Conservation (phyloP, 2,329 filamentous ascomycete genomes). For the Ophiostoma perfectum region DNA sequence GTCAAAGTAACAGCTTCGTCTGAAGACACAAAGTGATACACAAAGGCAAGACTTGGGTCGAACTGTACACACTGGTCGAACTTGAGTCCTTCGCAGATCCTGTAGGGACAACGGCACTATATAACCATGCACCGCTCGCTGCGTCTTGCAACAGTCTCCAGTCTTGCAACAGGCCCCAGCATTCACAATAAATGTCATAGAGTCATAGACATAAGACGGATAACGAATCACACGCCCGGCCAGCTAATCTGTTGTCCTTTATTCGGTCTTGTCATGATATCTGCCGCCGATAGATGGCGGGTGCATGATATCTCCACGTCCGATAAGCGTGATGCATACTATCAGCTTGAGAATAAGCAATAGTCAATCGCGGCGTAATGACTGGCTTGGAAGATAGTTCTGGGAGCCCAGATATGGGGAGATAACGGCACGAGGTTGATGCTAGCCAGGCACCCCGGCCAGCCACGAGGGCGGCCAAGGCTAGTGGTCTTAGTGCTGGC, state of each 20-base stretch:
- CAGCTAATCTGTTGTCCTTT: not conserved
- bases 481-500: slow-evolving; percentile 16
- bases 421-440: not conserved
- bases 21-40: too few species aligned
- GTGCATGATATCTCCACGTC: not conserved
- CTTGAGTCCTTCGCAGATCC: too few species aligned
- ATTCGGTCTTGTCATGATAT: not conserved
- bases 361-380: not conserved
- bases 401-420: not conserved
- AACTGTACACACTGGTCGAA: too few species aligned
- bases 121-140: not conserved
- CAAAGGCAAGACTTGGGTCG: too few species aligned
- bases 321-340: not conserved
- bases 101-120: not conserved
- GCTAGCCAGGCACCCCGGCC: not conserved
- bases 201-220: not conserved
- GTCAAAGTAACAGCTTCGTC: not conserved
- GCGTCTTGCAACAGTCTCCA: not conserved
- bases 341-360: not conserved
- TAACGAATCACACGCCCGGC: not conserved
- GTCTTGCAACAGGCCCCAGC: too few species aligned
- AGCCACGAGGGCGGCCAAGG: slow-evolving; percentile 16
- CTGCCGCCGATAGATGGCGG: slow-evolving; percentile 5
- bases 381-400: not conserved
- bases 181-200: too few species aligned